Evolutionary conservation across 306 rosid genomes (phyloP).

Genomic region (Corylus americana): DNA sequence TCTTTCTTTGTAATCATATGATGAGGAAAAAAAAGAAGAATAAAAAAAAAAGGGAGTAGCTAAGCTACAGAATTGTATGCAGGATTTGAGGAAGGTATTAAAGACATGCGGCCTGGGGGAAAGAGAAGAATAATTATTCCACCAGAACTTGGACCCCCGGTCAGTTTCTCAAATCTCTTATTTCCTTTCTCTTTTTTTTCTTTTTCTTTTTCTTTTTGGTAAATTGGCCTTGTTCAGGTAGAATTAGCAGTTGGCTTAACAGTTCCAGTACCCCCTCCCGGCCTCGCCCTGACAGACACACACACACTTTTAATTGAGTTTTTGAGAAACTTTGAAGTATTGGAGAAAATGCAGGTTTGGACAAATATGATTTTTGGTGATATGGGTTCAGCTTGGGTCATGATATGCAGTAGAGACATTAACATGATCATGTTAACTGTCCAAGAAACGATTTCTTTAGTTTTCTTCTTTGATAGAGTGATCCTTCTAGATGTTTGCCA

Average conservation of each 20-base stretch:
- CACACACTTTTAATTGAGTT: neutral
- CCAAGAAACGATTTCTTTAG: neutral
- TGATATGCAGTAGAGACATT: neutral
- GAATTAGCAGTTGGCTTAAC: neutral
- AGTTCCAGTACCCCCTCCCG: too few species aligned
- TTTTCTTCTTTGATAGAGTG: neutral
- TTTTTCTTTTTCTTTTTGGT: neutral
- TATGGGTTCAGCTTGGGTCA: neutral
- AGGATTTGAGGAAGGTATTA: slow-evolving; percentile 98
- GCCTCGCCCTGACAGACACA: too few species aligned
- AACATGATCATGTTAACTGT: neutral
- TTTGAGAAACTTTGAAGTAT: neutral
- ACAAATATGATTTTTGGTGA: neutral
- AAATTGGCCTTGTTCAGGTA: slow-evolving; percentile 10
- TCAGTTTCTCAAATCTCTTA: slow-evolving; percentile 42
- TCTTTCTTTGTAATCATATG: slow-evolving; percentile 14
- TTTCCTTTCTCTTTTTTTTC: slow-evolving; percentile 11
- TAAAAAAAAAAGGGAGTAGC: neutral
- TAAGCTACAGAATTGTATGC: slow-evolving; percentile 31
- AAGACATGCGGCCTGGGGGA: slow-evolving; percentile 91
- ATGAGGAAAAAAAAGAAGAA: too few species aligned
- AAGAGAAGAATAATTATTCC: slow-evolving; percentile 93
- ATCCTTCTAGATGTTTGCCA: too few species aligned
- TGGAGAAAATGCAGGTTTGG: neutral
- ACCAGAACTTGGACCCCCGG: slow-evolving; percentile 98